Evolutionary conservation across 2,329 filamentous ascomycete species (phyloP), one percentile per base, ranked within the genome.

Genomic region (Monilinia fructigena): DNA sequence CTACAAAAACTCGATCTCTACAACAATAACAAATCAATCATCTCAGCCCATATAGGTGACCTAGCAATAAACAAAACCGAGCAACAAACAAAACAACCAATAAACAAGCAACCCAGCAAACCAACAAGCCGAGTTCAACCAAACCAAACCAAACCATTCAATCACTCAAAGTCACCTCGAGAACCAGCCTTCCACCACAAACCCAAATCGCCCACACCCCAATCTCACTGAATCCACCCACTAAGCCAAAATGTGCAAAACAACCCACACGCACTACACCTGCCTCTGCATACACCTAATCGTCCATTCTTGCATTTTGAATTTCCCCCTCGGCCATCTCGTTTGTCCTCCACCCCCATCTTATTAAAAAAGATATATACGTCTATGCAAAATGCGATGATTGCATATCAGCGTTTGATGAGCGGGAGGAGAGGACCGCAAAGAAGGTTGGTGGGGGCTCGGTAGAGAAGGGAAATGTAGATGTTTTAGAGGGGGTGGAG

Each of bases 251-350:
- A 61, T 61, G 58, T 61, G 58, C 31, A 61, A 61, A 26, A 50
- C 58, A 50, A 61, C 58, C 1, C 58, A 26, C 45, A 61, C 58
- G 4, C 58, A 61, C 47, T 61, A 26, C 45, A 26, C 4, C 8
- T 61, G 58, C n/a, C 16, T 18, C 31, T 61, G 58, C 31, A 61
- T 10, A 11, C 28, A 47, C 0, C 58, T 61, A 8, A 18, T 61
- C 5, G 58, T 61, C 0, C 58, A 61, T 16, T 61, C 58, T 4
- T 61, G 58, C 14, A 45, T 28, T 10, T n/a, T 50, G 1, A 26
- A 38, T 8, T 61, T 26, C 23, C 58, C 58, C 3, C 45, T 38
- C 28, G 45, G 58, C 26, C 58, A 45, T 12, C 47, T 61, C 28
- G 58, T 61, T 3, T 61, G 58, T 26, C 14, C 20, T 11, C 58